Evolutionary conservation across 2,329 filamentous ascomycete genomes (phyloP), one percentile per base, ranked within the genome.

Genomic region (Clarireedia paspali): DNA sequence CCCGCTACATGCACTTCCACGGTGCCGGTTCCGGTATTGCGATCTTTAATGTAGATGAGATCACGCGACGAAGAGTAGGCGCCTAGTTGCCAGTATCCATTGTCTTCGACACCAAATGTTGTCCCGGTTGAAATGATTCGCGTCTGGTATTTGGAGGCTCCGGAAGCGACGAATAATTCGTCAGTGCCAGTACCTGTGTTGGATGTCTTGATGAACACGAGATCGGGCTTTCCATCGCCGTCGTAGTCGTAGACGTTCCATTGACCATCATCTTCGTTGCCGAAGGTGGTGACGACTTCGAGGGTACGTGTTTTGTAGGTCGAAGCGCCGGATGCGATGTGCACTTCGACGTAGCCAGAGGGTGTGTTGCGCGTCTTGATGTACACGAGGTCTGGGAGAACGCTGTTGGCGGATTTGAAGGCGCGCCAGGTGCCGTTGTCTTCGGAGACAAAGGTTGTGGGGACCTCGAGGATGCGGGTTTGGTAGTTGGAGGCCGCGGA

Each of bases 231-330:
- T 30, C 56, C 56, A 47, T 57, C 56, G 2, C 39, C 47, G 24
- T 50, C 38, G 36, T 45, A 57, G 26, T 57, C 56, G 12, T 49
- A 49, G 2, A 57, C 24, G 6, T 48, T 54, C 56, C 56, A 57
- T 36, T 45, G 27, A 10, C 56, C 56, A 27, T 57, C 50, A 15
- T 54, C 38, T 23, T 57, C 56, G 15, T 54, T 47, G 1, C 9
- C 39, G 40, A 57, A 57, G 5, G 47, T 34, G 2, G 56, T 51
- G 9, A 40, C 50, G n/a, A 48, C 47, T 30, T 54, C 56, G n/a
- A 55, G 12, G 23, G 40, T 57, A 5, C 56, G 45, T 2, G 15
- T 39, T 7, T 27, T 40, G 17, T 55, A 55, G 2, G n/a, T 30
- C 5, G 52, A 55, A 6, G 34, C 17, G 7, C 52, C 52, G 5